Percentiles rank a stretch among this genome's conserved stretches.
Evolutionary conservation across 2,329 filamentous ascomycete species (phyloP).

Genomic region (Hypoxylon sp.): DNA sequence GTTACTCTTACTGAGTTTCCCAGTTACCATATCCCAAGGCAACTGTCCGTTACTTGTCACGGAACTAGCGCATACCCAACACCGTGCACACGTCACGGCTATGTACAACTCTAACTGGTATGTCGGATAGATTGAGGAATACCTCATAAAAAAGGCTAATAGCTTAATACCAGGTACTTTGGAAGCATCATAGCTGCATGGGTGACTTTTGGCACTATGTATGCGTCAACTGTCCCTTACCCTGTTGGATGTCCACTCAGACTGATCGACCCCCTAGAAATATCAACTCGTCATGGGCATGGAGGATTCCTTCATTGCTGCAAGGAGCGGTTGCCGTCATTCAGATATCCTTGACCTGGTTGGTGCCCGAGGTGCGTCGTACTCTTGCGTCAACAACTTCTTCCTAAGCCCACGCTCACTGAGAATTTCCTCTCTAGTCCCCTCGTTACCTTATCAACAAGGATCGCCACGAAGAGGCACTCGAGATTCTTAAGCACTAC

Average conservation of each 20-base stretch:
- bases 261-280: conserved; percentile 11
- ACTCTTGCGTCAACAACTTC: neutral
- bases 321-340: conserved; percentile 4
- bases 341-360: conserved; percentile 2
- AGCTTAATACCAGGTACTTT: conserved; percentile 25
- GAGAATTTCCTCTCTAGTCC: conserved; percentile 12
- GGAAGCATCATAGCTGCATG: conserved; percentile 20
- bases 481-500: conserved; percentile 12
- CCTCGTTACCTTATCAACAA: conserved; percentile 18
- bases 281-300: conserved; percentile 19
- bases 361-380: conserved; percentile 8
- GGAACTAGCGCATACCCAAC: conserved; percentile 16
- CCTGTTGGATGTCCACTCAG: neutral
- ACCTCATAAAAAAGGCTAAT: conserved; percentile 5
- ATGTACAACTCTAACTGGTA: conserved; percentile 5
- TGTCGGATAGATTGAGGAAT: neutral
- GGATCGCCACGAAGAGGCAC: conserved; percentile 12
- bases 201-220: conserved; percentile 19
- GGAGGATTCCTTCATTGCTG: conserved; percentile 20
- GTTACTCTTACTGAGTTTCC: neutral
- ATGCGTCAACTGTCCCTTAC: neutral
- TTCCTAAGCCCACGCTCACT: neutral
- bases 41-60: conserved; percentile 16
- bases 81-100: conserved; percentile 14
- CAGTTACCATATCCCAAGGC: conserved; percentile 11